These are phyloP conservation scores for Xylaria venustula DNA, from an alignment of 495 filamentous ascomycete species.

Conservation along the genomic window DNA sequence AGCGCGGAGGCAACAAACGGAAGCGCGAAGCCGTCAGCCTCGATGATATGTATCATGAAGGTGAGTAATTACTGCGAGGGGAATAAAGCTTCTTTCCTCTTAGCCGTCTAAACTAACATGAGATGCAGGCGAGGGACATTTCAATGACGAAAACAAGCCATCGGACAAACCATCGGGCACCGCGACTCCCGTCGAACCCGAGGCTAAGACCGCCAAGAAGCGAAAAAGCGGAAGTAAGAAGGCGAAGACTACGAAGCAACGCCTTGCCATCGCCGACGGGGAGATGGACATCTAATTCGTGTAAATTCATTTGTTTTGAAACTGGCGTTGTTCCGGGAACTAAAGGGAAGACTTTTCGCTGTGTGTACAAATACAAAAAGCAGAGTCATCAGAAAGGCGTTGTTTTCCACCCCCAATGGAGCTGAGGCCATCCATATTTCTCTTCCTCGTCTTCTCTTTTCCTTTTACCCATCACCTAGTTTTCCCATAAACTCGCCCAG, in stretches of 20 bases:
- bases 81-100: neutral
- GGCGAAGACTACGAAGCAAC: conserved; percentile 87
- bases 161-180: conserved; percentile 81
- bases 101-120: conserved; percentile 16
- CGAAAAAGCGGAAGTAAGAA: conserved; percentile 69
- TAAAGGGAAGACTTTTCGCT: conserved; percentile 5
- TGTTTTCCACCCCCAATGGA: neutral
- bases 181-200: conserved; percentile 69
- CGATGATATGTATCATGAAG: conserved; percentile 98
- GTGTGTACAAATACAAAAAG: conserved; percentile 17
- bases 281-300: conserved; percentile 44
- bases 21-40: conserved; percentile 61
- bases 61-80: conserved; percentile 50
- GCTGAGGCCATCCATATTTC: no score
- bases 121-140: conserved; percentile 80
- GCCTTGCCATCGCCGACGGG: conserved; percentile 83
- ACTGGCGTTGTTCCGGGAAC: conserved; percentile 1
- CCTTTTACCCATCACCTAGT: neutral
- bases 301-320: conserved; percentile 15
- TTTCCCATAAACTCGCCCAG: no score
- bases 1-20: conserved; percentile 50
- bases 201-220: conserved; percentile 44
- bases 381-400: conserved; percentile 16
- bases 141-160: conserved; percentile 80
- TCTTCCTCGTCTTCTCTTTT: no score